phyloP scores from a whole-genome alignment of 2,329 filamentous ascomycete species.

The Aureobasidium sp. region DNA sequence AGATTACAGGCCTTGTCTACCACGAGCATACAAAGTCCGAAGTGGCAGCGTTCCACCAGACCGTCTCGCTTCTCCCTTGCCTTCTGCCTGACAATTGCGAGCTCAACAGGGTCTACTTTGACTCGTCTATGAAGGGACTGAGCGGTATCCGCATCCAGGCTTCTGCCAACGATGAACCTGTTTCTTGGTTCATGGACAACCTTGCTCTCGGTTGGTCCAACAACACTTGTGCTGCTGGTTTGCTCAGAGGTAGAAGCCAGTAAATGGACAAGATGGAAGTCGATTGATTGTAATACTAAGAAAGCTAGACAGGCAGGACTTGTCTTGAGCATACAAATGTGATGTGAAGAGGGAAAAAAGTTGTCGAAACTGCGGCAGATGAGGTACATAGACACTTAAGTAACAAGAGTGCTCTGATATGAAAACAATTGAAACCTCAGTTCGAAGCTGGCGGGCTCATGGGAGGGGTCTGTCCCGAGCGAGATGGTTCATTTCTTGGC shows the following conservation, averaged over 20 bases:
- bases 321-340: neutral
- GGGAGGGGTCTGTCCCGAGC: too few relatives aligned
- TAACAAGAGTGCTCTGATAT: neutral
- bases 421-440: neutral
- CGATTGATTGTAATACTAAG: constrained; percentile 21
- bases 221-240: constrained; percentile 47
- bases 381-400: neutral
- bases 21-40: constrained; percentile 30
- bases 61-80: constrained; percentile 39
- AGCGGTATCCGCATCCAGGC: constrained; percentile 45
- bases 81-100: constrained; percentile 35
- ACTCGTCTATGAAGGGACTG: constrained; percentile 34
- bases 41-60: constrained; percentile 30
- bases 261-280: constrained; percentile 62
- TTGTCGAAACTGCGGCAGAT: neutral
- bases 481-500: neutral
- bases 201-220: constrained; percentile 44
- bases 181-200: constrained; percentile 44
- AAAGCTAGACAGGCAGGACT: neutral
- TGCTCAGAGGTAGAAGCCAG: constrained; percentile 71
- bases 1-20: constrained; percentile 42
- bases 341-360: neutral
- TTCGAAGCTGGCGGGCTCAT: too few relatives aligned
- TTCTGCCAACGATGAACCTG: constrained; percentile 30
- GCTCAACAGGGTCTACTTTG: constrained; percentile 39